Evolutionary conservation across 1,284 basidiomycete genomes (phyloP).

Genomic region (Mixia osmundae): DNA sequence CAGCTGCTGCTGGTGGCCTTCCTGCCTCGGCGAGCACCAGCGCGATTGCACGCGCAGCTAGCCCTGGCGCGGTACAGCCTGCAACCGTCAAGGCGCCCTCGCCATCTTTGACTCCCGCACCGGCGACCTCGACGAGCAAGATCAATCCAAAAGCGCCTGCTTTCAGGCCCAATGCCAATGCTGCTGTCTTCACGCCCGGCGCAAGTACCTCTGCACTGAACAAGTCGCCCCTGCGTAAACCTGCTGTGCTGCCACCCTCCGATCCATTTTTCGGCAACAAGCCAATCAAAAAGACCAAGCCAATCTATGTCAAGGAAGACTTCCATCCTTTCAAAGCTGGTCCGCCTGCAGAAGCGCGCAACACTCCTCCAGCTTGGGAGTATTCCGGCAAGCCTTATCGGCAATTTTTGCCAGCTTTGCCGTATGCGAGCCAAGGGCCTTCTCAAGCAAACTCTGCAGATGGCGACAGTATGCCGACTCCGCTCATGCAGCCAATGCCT

Average conservation of each 20-base stretch:
- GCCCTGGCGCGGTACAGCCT: constrained; percentile 3
- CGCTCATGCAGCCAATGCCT: background rate
- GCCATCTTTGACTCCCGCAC: background rate
- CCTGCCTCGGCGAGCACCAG: no score
- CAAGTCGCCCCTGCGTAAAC: background rate
- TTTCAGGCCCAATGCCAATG: constrained; percentile 18
- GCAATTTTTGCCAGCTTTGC: constrained; percentile 9
- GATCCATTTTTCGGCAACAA: constrained; percentile 19
- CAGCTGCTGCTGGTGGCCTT: no score
- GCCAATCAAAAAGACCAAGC: constrained; percentile 8
- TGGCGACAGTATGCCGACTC: no score
- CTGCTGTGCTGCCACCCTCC: background rate
- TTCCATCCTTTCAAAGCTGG: constrained; percentile 17
- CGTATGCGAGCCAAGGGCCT: background rate
- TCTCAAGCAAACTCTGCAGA: background rate
- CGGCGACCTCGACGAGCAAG: constrained; percentile 11
- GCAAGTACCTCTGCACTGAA: background rate
- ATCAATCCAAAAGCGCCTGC: constrained; percentile 17
- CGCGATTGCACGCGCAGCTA: no score
- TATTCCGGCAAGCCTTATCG: constrained; percentile 17
- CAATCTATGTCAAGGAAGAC: constrained; percentile 19
- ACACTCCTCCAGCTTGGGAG: constrained; percentile 11
- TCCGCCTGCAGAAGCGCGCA: constrained; percentile 5
- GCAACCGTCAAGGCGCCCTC: background rate
- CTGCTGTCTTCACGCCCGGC: constrained; percentile 15